These are phyloP conservation scores for Cryptosporidium sp. DNA, from an alignment of 169 alveolate species.

Conservation along the genomic window DNA sequence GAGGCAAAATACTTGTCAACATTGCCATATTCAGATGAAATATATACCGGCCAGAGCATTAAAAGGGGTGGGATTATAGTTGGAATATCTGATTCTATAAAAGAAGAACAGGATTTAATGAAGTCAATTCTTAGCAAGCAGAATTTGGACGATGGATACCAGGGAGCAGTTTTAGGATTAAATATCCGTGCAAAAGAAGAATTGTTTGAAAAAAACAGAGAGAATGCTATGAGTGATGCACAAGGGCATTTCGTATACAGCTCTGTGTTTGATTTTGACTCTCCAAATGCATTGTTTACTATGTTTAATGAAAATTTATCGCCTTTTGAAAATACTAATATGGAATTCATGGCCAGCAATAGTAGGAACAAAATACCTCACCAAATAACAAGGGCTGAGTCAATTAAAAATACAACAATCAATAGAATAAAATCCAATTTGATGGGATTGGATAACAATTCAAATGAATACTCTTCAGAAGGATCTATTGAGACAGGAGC, in stretches of 20 bases:
- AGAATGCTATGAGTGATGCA: neutral
- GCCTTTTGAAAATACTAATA: neutral
- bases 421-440: conserved; percentile 25
- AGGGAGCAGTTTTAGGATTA: conserved; percentile 36
- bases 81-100: conserved; percentile 46
- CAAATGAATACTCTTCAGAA: conserved; percentile 42
- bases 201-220: conserved; percentile 29
- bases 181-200: conserved; percentile 71
- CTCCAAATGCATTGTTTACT: conserved; percentile 55
- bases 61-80: conserved; percentile 25
- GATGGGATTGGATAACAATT: neutral
- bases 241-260: conserved; percentile 19
- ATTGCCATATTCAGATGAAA: conserved; percentile 59
- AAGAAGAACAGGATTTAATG: conserved; percentile 9
- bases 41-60: conserved; percentile 18
- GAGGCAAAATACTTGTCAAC: conserved; percentile 45
- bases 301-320: neutral
- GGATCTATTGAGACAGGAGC: conserved; percentile 28
- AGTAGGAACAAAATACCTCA: conserved; percentile 38
- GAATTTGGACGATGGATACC: conserved; percentile 1
- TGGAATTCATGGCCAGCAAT: neutral
- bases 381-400: conserved; percentile 59
- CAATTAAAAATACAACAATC: conserved; percentile 20
- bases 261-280: conserved; percentile 42
- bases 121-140: neutral